These are phyloP conservation scores for Plicaturopsis crispa DNA, from an alignment of 768 basidiomycete species.

Conservation along the genomic window DNA sequence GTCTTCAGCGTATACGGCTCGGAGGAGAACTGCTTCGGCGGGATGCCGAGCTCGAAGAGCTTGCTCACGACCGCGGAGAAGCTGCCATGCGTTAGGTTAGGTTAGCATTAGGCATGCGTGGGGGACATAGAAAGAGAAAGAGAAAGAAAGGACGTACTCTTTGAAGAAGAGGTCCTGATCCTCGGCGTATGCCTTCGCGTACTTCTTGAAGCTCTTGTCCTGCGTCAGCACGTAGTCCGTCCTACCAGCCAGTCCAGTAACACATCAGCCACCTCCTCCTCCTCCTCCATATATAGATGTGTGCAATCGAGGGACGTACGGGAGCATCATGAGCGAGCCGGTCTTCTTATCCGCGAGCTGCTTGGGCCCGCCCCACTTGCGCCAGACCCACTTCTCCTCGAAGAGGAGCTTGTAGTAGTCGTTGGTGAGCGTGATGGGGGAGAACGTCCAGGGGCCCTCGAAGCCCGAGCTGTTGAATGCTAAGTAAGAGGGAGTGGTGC, in stretches of 20 bases:
- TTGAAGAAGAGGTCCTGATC: slow-evolving; percentile 86
- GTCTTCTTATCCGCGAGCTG: slow-evolving; percentile 93
- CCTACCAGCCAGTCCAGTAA: slow-evolving; percentile 21
- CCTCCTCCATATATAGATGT: neutral
- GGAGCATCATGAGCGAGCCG: slow-evolving; percentile 88
- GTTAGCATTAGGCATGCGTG: too few species aligned
- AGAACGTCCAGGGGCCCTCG: slow-evolving; percentile 94
- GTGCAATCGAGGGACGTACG: slow-evolving; percentile 46
- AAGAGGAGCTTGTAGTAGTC: slow-evolving; percentile 83
- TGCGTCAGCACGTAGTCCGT: slow-evolving; percentile 84
- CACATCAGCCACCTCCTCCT: slow-evolving; percentile 1
- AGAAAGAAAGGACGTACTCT: slow-evolving; percentile 52
- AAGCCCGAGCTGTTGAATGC: slow-evolving; percentile 52
- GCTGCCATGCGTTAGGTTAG: too few species aligned
- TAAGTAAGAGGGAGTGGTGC: neutral
- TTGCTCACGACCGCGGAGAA: slow-evolving; percentile 74
- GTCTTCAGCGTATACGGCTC: slow-evolving; percentile 74
- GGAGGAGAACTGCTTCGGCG: slow-evolving; percentile 64
- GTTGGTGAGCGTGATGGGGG: slow-evolving; percentile 81
- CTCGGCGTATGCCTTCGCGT: slow-evolving; percentile 80
- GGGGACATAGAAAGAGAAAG: too few species aligned
- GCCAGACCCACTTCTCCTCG: slow-evolving; percentile 89
- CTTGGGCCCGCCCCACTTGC: slow-evolving; percentile 90
- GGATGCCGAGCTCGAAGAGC: slow-evolving; percentile 93
- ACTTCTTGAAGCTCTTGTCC: slow-evolving; percentile 92